Percentiles rank a stretch among this genome's conserved stretches.
Evolutionary conservation across 1,284 basidiomycete species (phyloP).

Genomic region (Cryptococcus depauperatus): DNA sequence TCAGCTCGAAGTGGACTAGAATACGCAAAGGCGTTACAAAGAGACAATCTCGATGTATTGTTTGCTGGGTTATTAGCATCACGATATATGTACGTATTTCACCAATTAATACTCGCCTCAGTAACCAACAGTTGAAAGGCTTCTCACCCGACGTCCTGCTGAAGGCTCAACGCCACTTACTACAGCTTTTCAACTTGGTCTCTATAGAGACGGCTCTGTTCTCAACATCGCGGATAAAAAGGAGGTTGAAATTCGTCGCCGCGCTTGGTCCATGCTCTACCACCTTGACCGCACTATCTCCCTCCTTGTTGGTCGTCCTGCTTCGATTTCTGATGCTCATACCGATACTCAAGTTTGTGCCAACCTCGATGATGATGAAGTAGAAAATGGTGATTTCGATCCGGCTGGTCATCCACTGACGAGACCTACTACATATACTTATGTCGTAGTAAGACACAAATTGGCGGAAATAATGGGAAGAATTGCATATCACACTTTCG

Average conservation of each 20-base stretch:
- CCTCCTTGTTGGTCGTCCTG: slow-evolving; percentile 44
- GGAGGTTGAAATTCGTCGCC: slow-evolving; percentile 45
- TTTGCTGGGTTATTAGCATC: slow-evolving; percentile 46
- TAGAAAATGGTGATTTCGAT: slow-evolving; percentile 43
- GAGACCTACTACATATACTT: slow-evolving; percentile 44
- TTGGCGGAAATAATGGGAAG: slow-evolving; percentile 46
- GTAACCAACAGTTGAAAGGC: slow-evolving; percentile 18
- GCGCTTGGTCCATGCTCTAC: slow-evolving; percentile 46
- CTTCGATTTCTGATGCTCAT: slow-evolving; percentile 45
- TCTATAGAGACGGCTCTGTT: slow-evolving; percentile 46
- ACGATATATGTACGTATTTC: slow-evolving; percentile 45
- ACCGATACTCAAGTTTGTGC: slow-evolving; percentile 45
- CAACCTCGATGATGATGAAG: slow-evolving; percentile 46
- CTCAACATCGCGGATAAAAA: slow-evolving; percentile 44
- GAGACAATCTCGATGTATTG: slow-evolving; percentile 46
- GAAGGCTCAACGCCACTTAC: slow-evolving; percentile 46
- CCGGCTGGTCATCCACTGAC: slow-evolving; percentile 44
- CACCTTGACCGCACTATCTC: slow-evolving; percentile 46
- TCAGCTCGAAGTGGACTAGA: slow-evolving; percentile 42
- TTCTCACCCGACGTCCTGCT: slow-evolving; percentile 44
- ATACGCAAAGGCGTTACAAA: slow-evolving; percentile 45
- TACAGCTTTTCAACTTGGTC: slow-evolving; percentile 45
- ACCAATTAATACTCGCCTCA: slow-evolving; percentile 1
- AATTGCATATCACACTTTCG: slow-evolving; percentile 47
- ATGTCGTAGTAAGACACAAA: slow-evolving; percentile 44